phyloP scores from a whole-genome alignment of 2,329 filamentous ascomycete species.

The Paraphoma sp. region DNA sequence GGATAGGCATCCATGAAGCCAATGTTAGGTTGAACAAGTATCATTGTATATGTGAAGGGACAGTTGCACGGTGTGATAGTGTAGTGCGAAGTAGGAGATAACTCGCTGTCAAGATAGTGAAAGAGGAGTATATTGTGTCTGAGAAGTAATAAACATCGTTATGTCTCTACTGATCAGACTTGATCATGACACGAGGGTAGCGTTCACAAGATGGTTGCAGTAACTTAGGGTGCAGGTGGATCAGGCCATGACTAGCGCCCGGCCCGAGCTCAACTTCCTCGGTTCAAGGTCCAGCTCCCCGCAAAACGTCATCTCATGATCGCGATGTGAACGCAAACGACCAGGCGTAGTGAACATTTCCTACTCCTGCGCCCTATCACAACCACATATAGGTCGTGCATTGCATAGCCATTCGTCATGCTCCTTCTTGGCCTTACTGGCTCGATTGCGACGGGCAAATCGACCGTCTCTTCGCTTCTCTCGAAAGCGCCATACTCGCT shows the following conservation, averaged over 20 bases:
- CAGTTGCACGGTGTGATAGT: too few relatives aligned
- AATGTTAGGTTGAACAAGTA: too few relatives aligned
- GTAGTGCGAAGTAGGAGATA: too few relatives aligned
- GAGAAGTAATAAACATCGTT: too few relatives aligned
- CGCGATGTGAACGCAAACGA: not conserved
- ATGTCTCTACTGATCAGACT: too few relatives aligned
- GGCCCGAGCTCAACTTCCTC: not conserved
- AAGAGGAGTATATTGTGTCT: too few relatives aligned
- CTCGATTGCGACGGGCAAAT: slow-evolving; percentile 98
- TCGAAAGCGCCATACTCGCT: slow-evolving; percentile 80
- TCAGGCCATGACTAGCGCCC: not conserved
- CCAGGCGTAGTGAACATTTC: not conserved
- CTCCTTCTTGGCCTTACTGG: slow-evolving; percentile 94
- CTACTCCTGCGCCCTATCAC: not conserved
- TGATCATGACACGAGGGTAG: too few relatives aligned
- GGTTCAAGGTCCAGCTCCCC: not conserved
- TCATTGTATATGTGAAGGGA: too few relatives aligned
- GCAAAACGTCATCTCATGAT: not conserved
- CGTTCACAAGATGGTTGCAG: too few relatives aligned
- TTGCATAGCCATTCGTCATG: slow-evolving; percentile 60
- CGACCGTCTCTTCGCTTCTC: slow-evolving; percentile 87
- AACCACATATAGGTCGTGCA: not conserved
- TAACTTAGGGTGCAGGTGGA: too few relatives aligned
- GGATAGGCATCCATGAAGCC: not conserved
- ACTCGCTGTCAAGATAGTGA: too few relatives aligned